A percentile compares a stretch with the other conserved stretches of the same genome.
Conservation (phyloP, 2,329 filamentous ascomycete genomes). For the Hypoxylon sp. region DNA sequence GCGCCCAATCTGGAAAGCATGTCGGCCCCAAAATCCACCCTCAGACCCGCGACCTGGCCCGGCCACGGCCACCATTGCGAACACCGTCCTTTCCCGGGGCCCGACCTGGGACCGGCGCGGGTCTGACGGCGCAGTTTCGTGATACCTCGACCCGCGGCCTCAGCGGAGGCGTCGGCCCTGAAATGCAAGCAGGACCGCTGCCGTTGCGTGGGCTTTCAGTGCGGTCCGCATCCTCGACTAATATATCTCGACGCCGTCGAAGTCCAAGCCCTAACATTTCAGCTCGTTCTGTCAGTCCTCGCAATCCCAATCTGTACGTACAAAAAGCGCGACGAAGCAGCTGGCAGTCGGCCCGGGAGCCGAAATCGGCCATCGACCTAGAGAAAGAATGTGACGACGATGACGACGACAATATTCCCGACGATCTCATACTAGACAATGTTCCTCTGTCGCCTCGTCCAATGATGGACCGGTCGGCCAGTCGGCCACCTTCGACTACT, state of each 20-base stretch:
- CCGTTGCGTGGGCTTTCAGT: slow-evolving; percentile 48
- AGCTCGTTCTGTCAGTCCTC: slow-evolving; percentile 51
- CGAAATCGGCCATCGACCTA: slow-evolving; percentile 74
- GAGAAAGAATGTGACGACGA: slow-evolving; percentile 81
- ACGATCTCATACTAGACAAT: slow-evolving; percentile 81
- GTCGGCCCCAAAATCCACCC: slow-evolving; percentile 40
- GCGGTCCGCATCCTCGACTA: slow-evolving; percentile 52
- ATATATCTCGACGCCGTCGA: slow-evolving; percentile 53
- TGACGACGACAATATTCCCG: slow-evolving; percentile 79
- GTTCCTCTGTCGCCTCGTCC: slow-evolving; percentile 81
- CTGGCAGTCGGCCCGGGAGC: slow-evolving; percentile 72
- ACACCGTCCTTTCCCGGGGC: slow-evolving; percentile 41
- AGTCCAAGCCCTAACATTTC: slow-evolving; percentile 60
- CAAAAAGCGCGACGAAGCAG: slow-evolving; percentile 64
- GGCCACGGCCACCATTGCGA: slow-evolving; percentile 46
- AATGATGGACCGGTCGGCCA: slow-evolving; percentile 61
- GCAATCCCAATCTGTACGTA: slow-evolving; percentile 50
- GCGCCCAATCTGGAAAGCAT: slow-evolving; percentile 45
- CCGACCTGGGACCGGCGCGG: slow-evolving; percentile 56
- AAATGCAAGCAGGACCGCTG: slow-evolving; percentile 43
- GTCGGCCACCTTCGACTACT: slow-evolving; percentile 60
- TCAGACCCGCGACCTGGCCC: slow-evolving; percentile 43
- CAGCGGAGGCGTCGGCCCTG: slow-evolving; percentile 42
- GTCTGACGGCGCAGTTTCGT: slow-evolving; percentile 56
- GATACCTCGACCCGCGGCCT: slow-evolving; percentile 55